Evolutionary conservation across 345 rosid genomes (phyloP), one percentile per base, ranked within the genome.

Genomic region (Aquilaria malaccensis): DNA sequence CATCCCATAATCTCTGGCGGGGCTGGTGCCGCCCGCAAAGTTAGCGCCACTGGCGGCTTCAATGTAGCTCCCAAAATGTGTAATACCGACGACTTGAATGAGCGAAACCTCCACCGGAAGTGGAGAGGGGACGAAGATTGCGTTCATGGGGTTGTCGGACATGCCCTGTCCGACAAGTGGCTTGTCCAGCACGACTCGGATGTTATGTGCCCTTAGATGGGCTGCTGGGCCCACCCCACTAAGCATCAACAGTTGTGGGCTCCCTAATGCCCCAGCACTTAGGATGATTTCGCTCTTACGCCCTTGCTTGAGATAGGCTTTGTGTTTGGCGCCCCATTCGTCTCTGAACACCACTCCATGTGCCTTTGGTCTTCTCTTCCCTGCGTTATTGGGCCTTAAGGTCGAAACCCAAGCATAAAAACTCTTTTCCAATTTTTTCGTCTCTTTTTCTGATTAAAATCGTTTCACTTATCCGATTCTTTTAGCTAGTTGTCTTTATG

Each of bases 131-230:
- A 84, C 51, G 48, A 74, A 77, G 12, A 88, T 73, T 33, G 88
- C 86, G 54, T 84, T 88, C 90, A 84, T 81, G 32, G 91, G 94
- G 56, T 86, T 89, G 31, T 89, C 91, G 0, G 81, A 70, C 96
- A 89, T 86, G 47, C 80, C 84, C 72, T 77, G 85, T 13, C 96
- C 96, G 10, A 89, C 86, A 60, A 71, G 55, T 41, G 88, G 85
- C 61, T 82, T 86, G 67, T 82, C 77, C 69, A 79, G 51, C 62
- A 86, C 81, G 30, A 80, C 54, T 0, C 70, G 61, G 10, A 88
- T 81, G 43, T 80, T 73, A 6, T 79, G 75, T 37, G 81, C 67
- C 48, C 52, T 56, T 37, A 86, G 71, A 9, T 84, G 88, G 12
- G 60, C 50, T 2, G 60, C 56, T 29, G 96, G 96, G n/a, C 94